phyloP scores from a whole-genome alignment of 441 rosid genomes.

The Erodium trifolium region DNA sequence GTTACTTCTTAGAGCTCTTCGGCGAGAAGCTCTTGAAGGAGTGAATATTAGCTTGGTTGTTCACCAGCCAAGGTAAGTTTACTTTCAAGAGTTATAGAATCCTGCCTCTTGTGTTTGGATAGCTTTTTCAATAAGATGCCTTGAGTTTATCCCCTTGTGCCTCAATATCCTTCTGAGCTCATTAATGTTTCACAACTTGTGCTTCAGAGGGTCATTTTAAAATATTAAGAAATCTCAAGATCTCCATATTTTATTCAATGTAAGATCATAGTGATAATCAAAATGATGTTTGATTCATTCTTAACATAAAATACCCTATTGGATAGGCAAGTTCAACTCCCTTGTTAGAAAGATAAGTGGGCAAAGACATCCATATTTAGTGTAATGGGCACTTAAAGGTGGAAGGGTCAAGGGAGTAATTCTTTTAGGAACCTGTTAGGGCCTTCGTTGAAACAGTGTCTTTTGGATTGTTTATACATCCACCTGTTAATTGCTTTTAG shows the following conservation, averaged over 20 bases:
- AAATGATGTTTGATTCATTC: not conserved
- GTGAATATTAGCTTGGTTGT: slow-evolving; percentile 91
- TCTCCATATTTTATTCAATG: not conserved
- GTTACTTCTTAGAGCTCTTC: slow-evolving; percentile 78
- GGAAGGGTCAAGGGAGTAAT: not conserved
- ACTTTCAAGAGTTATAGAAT: not conserved
- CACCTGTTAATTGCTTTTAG: not conserved
- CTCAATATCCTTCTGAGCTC: not conserved
- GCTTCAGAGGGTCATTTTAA: not conserved
- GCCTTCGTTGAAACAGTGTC: not conserved
- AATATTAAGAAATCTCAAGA: not conserved
- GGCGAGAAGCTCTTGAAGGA: slow-evolving; percentile 96
- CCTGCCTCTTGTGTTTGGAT: not conserved
- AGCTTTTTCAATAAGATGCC: not conserved
- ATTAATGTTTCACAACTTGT: not conserved
- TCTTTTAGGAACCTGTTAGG: not conserved
- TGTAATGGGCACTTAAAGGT: not conserved
- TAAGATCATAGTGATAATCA: not conserved
- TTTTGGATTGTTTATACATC: not conserved
- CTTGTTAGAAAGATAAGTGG: too few relatives aligned
- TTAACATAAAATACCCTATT: not conserved
- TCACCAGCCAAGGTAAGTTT: slow-evolving; percentile 79
- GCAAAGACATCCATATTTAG: not conserved
- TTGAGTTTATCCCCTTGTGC: not conserved
- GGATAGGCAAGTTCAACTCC: not conserved